Conservation (phyloP, 2,329 filamentous ascomycete genomes). For the Grosmannia serpens region DNA sequence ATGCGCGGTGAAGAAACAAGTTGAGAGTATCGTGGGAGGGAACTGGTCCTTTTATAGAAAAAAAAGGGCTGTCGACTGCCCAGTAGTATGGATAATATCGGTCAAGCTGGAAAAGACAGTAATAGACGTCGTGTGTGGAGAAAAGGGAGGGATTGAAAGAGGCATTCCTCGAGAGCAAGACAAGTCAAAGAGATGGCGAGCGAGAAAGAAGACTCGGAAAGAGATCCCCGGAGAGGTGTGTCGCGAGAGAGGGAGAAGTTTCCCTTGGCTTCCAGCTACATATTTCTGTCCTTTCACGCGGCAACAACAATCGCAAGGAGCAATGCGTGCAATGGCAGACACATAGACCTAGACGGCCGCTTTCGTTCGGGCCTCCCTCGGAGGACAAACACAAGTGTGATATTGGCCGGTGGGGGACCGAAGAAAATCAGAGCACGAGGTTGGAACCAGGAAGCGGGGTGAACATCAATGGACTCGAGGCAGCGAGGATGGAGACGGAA, state of each 20-base stretch:
- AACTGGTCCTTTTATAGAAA: conserved; percentile 1
- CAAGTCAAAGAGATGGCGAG: not conserved
- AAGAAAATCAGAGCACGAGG: not conserved
- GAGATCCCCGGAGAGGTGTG: not conserved
- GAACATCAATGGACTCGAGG: not conserved
- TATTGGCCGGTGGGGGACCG: not conserved
- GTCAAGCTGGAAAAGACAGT: not conserved
- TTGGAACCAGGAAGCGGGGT: not conserved
- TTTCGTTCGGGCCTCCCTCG: not conserved
- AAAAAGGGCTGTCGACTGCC: not conserved
- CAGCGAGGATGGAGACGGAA: not conserved
- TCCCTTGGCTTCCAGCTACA: not conserved
- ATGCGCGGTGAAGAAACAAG: not conserved
- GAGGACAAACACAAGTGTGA: not conserved
- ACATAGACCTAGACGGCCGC: not conserved
- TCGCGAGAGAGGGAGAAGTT: not conserved
- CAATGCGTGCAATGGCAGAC: not conserved
- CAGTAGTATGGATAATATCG: not conserved
- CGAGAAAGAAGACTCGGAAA: not conserved
- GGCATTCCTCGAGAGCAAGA: not conserved
- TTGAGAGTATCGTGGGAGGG: not conserved
- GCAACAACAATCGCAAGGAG: not conserved
- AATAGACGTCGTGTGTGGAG: not conserved
- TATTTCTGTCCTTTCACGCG: not conserved
- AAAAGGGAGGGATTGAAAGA: not conserved